Evolutionary conservation across 139 green algal genomes (phyloP).

Genomic region (Coelastrella sp.): DNA sequence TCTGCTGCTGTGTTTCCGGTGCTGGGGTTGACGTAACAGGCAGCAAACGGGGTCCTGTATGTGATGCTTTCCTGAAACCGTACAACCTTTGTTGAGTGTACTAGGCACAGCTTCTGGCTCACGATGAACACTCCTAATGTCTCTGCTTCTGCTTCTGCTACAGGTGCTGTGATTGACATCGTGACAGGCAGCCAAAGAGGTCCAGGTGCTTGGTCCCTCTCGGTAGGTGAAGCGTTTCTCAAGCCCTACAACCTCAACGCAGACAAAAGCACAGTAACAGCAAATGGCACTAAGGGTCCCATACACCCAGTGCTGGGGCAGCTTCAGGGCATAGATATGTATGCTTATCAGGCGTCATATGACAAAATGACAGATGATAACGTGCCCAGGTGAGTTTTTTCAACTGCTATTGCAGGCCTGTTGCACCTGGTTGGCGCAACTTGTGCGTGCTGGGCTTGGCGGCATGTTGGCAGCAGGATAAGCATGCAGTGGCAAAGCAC

Average conservation of each 20-base stretch:
- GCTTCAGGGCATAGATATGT: background rate
- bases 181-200: background rate
- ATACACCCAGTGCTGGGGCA: background rate
- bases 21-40: no score
- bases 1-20: no score
- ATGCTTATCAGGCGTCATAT: slow-evolving; percentile 2
- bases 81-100: no score
- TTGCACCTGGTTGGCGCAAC: no score
- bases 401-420: no score
- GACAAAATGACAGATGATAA: background rate
- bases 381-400: background rate
- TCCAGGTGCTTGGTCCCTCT: slow-evolving; percentile 47
- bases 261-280: slow-evolving; percentile 7
- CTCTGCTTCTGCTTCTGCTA: slow-evolving; percentile 1
- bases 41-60: no score
- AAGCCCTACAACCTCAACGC: slow-evolving; percentile 30
- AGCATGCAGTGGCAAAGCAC: no score
- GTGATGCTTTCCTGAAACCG: no score
- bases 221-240: slow-evolving; percentile 47
- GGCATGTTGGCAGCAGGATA: no score
- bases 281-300: slow-evolving; percentile 16
- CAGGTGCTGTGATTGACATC: background rate
- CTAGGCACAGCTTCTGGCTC: background rate
- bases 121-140: background rate
- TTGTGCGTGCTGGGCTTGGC: no score